Base-by-base conservation (phyloP, 2,329 filamentous ascomycete genomes). In the Trichoderma arundinaceum region DNA sequence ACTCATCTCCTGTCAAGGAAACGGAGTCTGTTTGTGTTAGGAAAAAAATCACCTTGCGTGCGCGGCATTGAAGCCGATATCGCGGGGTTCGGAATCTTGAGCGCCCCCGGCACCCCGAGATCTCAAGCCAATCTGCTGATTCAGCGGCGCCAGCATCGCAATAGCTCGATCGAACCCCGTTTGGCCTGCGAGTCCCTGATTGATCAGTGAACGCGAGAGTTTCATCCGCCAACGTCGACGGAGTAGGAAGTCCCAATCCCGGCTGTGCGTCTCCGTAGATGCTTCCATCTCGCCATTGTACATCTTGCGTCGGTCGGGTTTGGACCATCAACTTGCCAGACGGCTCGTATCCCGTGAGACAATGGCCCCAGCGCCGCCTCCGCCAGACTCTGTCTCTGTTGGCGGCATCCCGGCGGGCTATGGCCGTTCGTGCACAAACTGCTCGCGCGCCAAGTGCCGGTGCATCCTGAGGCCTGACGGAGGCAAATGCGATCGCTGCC, bases 391-490 rank as follows among this genome's bases (percentile, higher is more conserved):
- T 15, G 58, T 51, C 48, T 44, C 57, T 28, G 58, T 48, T 10
- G 58, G 51, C 44, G 74, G 75, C n/a, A 69, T 70, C 38, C 75
- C 77, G 6, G 77, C 77, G 12, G 77, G 76, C 17, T 82, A 82
- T 67, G 80, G 80, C 22, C 73, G 79, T 49, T 81, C 81, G 1
- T 83, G 81, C 67, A 78, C 77, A 41, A 82, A 80, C 69, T 83
- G 81, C 70, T 79, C 80, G 52, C 75, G 76, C 52, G 79, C 81
- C 38, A 84, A 84, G 69, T 83, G 80, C 73, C 81, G 82, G 69
- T 84, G 82, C 72, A 80, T 83, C 63, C 71, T 80, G 66, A 76
- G 75, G 12, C 60, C 69, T 4, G 73, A 70, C 12, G 77, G 74
- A 19, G 67, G 68, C 4, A 73, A 71, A 53, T 81, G 79, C 66